A percentile compares a stretch with the other conserved stretches of the same genome.
phyloP scores from a whole-genome alignment of 345 rosid species.

The Rubroshorea leprosula region DNA sequence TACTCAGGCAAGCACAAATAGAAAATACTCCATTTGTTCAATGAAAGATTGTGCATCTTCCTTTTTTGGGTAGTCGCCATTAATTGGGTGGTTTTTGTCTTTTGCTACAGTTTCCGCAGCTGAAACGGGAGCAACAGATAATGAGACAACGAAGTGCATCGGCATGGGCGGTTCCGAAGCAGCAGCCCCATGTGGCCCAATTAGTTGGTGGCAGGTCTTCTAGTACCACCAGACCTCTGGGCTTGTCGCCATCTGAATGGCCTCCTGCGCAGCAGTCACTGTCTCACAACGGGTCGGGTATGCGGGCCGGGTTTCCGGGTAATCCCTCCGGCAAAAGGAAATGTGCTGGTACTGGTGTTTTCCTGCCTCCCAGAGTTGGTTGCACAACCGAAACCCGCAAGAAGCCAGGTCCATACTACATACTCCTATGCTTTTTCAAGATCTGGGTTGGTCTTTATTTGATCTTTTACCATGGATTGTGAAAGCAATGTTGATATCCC shows the following conservation, averaged over 20 bases:
- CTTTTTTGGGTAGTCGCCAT: not conserved
- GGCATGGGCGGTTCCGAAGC: slow-evolving; percentile 25
- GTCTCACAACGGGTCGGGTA: slow-evolving; percentile 31
- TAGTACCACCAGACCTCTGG: slow-evolving; percentile 20
- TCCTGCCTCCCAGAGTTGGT: slow-evolving; percentile 61
- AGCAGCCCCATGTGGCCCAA: slow-evolving; percentile 22
- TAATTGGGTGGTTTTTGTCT: not conserved
- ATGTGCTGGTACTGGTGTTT: slow-evolving; percentile 83
- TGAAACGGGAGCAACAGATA: slow-evolving; percentile 51
- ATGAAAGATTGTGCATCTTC: not conserved
- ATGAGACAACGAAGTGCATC: slow-evolving; percentile 29
- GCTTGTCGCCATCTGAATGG: slow-evolving; percentile 54
- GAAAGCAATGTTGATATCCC: not conserved
- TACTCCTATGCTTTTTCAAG: not conserved
- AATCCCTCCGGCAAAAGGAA: slow-evolving; percentile 37
- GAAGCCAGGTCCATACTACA: slow-evolving; percentile 53
- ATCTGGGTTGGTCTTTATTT: not conserved
- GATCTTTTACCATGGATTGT: not conserved
- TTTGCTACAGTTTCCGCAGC: slow-evolving; percentile 42
- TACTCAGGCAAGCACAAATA: slow-evolving; percentile 33
- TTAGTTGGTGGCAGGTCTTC: not conserved
- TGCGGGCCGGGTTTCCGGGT: slow-evolving; percentile 60
- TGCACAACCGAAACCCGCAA: slow-evolving; percentile 34
- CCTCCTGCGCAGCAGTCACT: slow-evolving; percentile 38
- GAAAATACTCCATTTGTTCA: not conserved